Percentiles rank a stretch among this genome's conserved stretches.
phyloP scores from a whole-genome alignment of 73 alveolate species.

The Symbiodinium pilosum region DNA sequence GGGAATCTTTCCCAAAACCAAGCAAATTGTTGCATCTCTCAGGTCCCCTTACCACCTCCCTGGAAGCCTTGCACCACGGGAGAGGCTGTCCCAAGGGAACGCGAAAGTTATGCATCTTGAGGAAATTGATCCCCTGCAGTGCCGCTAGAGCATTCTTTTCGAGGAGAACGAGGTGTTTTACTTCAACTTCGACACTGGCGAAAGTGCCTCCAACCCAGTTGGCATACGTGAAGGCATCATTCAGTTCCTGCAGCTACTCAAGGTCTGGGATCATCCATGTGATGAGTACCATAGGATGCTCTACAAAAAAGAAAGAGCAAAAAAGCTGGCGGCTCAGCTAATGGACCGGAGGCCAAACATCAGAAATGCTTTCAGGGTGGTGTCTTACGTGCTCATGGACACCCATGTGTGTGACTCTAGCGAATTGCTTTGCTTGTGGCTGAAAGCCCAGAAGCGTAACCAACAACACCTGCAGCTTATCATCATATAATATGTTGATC shows the following conservation, averaged over 20 bases:
- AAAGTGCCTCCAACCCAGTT: neutral
- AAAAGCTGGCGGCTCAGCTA: constrained; percentile 17
- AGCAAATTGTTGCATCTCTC: neutral
- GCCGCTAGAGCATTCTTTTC: neutral
- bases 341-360: too few species aligned
- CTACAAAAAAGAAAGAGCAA: constrained; percentile 57
- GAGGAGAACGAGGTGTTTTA: constrained; percentile 79
- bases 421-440: too few species aligned
- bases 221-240: neutral
- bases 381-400: too few species aligned
- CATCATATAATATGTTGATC: too few species aligned
- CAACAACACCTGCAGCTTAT: too few species aligned
- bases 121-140: neutral
- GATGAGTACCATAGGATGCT: constrained; percentile 71
- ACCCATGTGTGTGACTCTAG: too few species aligned
- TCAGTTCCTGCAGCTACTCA: neutral
- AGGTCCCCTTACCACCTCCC: constrained; percentile 92
- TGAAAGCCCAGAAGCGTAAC: too few species aligned
- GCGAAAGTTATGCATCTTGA: constrained; percentile 80
- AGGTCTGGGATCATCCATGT: constrained; percentile 93
- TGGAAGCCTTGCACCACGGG: constrained; percentile 94
- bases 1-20: neutral
- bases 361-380: too few species aligned
- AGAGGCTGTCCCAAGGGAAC: neutral
- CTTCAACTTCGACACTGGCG: constrained; percentile 90